Base-by-base conservation (phyloP, 345 rosid genomes). In the Corchorus capsularis region DNA sequence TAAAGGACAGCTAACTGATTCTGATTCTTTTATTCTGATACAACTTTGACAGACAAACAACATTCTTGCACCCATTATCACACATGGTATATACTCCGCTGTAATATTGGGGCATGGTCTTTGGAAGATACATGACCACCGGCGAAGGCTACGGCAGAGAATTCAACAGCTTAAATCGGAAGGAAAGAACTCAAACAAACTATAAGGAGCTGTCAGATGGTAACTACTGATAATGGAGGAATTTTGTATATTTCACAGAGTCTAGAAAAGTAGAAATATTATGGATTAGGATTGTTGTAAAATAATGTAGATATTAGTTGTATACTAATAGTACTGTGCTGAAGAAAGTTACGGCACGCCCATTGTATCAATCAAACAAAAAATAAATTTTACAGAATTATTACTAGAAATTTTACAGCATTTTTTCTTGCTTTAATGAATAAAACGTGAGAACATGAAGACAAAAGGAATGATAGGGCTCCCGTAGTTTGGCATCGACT, bases 61-160 rank as follows among this genome's bases (percentile, higher is more conserved):
- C 68, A 91, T 93, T 60, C 90, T 96, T 34, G 92, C 93, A 16
- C 97, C 98, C 3, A 96, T 96, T 66, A 85, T 93, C 54, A 92
- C 99, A 0, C 99, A 96, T 53, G 97, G 96, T 43, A 93, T 96
- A 81, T 93, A 96, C 82, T 93, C 98, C 0, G 57, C 90, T 4
- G 94, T 92, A 4, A 85, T 96, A 64, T 78, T 96, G 77, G 99
- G 98, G 56, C 97, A 96, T 73, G 96, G 98, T 16, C 91, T 93
- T 14, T 91, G 92, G 92, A 96, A 96, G 88, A 96, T 96, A 63
- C 92, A 96, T 14, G 92, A 93, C 75, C 94, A 96, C 75, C 87
- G 90, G 65, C 83, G 92, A 82, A 82, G 86, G 71, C 80, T 95
- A 74, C 94, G 86, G 60, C 94, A 85, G 71, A 87, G 99, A 88